These are phyloP conservation scores for Pholiota adiposa DNA, from an alignment of 1,284 basidiomycete genomes.

Conservation along the genomic window DNA sequence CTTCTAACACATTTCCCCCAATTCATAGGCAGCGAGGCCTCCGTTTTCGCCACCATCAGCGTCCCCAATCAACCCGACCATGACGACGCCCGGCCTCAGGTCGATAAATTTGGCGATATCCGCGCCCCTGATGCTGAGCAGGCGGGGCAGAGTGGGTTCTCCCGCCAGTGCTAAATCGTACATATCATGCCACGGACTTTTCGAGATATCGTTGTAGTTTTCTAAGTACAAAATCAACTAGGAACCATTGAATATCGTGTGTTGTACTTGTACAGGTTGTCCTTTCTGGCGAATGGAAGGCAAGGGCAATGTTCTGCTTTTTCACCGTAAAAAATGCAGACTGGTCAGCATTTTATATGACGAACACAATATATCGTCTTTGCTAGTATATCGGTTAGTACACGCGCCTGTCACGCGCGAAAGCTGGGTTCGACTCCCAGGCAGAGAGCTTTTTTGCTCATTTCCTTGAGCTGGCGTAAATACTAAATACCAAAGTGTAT, in stretches of 20 bases:
- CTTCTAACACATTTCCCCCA: background rate
- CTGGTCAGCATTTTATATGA: too few species aligned
- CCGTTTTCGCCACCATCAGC: slow-evolving; percentile 23
- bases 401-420: slow-evolving; percentile 1
- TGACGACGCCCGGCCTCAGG: slow-evolving; percentile 39
- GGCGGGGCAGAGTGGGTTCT: slow-evolving; percentile 35
- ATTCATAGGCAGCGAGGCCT: slow-evolving; percentile 15
- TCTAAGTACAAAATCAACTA: background rate
- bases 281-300: too few species aligned
- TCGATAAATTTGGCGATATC: slow-evolving; percentile 37
- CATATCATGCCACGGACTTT: background rate
- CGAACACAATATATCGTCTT: background rate
- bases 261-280: background rate
- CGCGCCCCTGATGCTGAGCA: slow-evolving; percentile 16
- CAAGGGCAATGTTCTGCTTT: too few species aligned
- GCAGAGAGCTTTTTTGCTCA: background rate
- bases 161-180: slow-evolving; percentile 37
- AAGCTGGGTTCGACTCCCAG: slow-evolving; percentile 3
- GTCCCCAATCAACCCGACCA: slow-evolving; percentile 37
- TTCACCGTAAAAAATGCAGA: too few species aligned
- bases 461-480: too few species aligned
- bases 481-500: too few species aligned
- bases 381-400: slow-evolving; percentile 3
- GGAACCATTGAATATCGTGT: background rate
- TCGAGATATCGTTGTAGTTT: background rate